These are phyloP conservation scores for Isabelozyma rhagii DNA, from an alignment of 805 yeast species.

Conservation along the genomic window DNA sequence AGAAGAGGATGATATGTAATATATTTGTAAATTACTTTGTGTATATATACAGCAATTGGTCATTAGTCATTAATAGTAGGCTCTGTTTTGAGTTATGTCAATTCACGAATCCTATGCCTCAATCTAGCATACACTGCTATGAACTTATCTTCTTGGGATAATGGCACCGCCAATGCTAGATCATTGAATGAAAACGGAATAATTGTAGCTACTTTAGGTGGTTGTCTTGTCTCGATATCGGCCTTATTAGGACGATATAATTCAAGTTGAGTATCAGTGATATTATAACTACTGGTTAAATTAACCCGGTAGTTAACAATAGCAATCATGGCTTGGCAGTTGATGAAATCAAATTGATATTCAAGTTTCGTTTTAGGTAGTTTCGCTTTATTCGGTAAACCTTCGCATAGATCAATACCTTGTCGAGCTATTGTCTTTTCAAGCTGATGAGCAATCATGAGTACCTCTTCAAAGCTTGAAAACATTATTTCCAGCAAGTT, in stretches of 20 bases:
- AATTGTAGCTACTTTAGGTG: constrained; percentile 16
- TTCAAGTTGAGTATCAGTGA: constrained; percentile 20
- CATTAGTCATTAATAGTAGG: neutral
- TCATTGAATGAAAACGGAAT: constrained; percentile 4
- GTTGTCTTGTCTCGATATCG: constrained; percentile 30
- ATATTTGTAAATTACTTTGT: neutral
- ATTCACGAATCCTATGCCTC: neutral
- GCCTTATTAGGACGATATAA: constrained; percentile 24
- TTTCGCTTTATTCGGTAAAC: constrained; percentile 1
- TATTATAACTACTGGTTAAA: constrained; percentile 16
- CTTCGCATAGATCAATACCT: constrained; percentile 34
- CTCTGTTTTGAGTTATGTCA: neutral
- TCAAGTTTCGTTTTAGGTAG: neutral
- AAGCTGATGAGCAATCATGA: constrained; percentile 39
- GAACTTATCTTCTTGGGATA: neutral
- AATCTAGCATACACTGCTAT: neutral
- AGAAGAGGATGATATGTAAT: neutral
- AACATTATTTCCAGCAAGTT: constrained; percentile 42
- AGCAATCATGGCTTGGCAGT: constrained; percentile 9
- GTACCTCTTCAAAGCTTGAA: constrained; percentile 49
- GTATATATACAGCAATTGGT: neutral
- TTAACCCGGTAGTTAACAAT: constrained; percentile 15
- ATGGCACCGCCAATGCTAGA: constrained; percentile 2
- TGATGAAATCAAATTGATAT: neutral
- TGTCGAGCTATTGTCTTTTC: constrained; percentile 41